These are phyloP conservation scores for Fusarium illudens DNA, from an alignment of 2,329 filamentous ascomycete genomes.

Conservation along the genomic window DNA sequence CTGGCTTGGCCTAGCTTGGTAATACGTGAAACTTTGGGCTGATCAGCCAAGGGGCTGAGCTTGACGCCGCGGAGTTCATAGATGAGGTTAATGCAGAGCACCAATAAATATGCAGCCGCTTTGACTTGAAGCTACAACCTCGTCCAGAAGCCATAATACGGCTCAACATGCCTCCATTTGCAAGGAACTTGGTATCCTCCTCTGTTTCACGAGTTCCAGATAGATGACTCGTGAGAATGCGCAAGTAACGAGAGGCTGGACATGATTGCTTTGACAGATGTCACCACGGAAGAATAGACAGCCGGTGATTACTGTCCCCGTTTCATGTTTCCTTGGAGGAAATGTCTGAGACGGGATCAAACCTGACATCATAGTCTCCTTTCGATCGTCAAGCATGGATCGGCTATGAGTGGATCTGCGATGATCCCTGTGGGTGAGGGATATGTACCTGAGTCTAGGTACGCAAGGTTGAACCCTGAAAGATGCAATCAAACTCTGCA, in stretches of 20 bases:
- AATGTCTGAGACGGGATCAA: neutral
- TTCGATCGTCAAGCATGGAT: neutral
- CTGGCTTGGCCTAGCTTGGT: neutral
- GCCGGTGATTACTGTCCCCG: neutral
- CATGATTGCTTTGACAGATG: neutral
- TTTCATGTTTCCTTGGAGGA: neutral
- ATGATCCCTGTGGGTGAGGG: neutral
- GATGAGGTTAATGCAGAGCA: neutral
- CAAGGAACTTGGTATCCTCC: neutral
- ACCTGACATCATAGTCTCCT: neutral
- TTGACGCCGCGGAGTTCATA: too few relatives aligned
- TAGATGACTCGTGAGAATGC: neutral
- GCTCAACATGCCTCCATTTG: neutral
- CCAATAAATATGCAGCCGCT: too few relatives aligned
- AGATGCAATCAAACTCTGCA: neutral
- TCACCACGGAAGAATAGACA: neutral
- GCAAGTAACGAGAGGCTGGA: neutral
- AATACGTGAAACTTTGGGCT: neutral
- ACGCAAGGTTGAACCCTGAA: neutral
- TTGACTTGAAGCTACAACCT: neutral
- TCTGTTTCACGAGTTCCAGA: neutral
- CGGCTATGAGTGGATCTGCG: slow-evolving; percentile 1
- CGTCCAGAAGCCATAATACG: neutral
- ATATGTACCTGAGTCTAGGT: too few relatives aligned
- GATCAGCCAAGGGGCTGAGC: too few relatives aligned